Conservation (phyloP, 495 filamentous ascomycete species). For the Oidiodendron maius region DNA sequence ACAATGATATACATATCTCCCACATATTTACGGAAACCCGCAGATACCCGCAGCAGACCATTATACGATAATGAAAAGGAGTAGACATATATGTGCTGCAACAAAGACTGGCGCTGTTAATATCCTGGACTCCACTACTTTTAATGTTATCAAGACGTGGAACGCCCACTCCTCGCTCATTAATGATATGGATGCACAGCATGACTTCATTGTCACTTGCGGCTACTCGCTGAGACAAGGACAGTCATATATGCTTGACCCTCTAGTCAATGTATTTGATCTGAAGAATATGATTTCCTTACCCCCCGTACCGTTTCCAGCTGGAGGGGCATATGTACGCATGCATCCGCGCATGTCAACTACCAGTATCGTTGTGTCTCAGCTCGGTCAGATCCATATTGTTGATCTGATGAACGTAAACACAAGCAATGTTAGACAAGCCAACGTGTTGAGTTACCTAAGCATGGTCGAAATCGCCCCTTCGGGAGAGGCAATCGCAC, state of each 20-base stretch:
- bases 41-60: constrained; percentile 65
- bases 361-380: constrained; percentile 84
- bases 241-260: constrained; percentile 64
- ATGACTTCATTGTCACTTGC: constrained; percentile 88
- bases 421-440: constrained; percentile 82
- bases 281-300: constrained; percentile 79
- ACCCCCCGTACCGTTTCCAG: constrained; percentile 85
- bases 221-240: constrained; percentile 65
- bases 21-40: constrained; percentile 5
- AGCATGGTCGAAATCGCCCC: constrained; percentile 81
- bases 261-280: constrained; percentile 90
- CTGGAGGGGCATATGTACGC: constrained; percentile 84
- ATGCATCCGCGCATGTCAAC: constrained; percentile 94
- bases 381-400: constrained; percentile 86
- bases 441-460: constrained; percentile 59
- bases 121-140: constrained; percentile 71
- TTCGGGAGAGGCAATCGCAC: constrained; percentile 80
- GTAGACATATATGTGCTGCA: constrained; percentile 85
- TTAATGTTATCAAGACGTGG: constrained; percentile 77
- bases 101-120: constrained; percentile 79
- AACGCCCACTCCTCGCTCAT: constrained; percentile 78
- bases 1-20: background rate
- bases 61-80: constrained; percentile 87
- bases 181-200: constrained; percentile 92
- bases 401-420: constrained; percentile 94